Conservation (phyloP, 78 protist genomes). For the Capsaspora owczarzaki region DNA sequence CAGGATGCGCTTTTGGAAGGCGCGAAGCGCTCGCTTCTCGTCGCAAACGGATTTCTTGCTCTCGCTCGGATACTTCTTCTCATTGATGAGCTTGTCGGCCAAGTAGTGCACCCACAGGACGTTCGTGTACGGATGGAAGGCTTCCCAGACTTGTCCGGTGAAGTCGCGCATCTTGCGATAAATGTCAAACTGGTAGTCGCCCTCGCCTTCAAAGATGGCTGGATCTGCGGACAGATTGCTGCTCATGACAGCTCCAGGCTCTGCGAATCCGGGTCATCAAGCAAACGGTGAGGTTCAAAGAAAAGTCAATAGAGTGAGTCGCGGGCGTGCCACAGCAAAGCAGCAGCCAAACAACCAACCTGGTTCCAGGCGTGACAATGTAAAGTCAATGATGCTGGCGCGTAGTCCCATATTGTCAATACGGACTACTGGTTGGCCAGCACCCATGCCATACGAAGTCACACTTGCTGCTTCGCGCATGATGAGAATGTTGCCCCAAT, state of each 20-base stretch:
- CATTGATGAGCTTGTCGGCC: neutral
- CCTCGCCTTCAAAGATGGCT: neutral
- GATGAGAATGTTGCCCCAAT: slow-evolving; percentile 2
- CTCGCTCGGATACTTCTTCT: neutral
- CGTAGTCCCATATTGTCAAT: neutral
- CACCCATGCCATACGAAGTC: neutral
- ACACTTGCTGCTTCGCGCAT: too few species aligned
- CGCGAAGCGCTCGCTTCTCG: too few species aligned
- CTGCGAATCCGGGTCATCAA: too few species aligned
- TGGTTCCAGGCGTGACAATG: neutral
- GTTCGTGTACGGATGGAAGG: neutral
- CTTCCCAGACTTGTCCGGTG: neutral
- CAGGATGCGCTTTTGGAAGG: too few species aligned
- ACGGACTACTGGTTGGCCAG: neutral
- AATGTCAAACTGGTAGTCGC: slow-evolving; percentile 6
- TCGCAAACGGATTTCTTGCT: too few species aligned
- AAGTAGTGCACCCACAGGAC: neutral
- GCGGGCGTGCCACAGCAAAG: too few species aligned
- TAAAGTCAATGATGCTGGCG: neutral
- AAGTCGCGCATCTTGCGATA: neutral
- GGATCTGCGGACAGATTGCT: neutral
- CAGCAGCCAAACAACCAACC: too few species aligned
- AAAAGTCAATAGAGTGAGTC: too few species aligned
- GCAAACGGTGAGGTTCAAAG: too few species aligned
- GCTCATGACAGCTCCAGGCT: too few species aligned